Conservation (phyloP, 345 rosid genomes). For the Passiflora organensis region DNA sequence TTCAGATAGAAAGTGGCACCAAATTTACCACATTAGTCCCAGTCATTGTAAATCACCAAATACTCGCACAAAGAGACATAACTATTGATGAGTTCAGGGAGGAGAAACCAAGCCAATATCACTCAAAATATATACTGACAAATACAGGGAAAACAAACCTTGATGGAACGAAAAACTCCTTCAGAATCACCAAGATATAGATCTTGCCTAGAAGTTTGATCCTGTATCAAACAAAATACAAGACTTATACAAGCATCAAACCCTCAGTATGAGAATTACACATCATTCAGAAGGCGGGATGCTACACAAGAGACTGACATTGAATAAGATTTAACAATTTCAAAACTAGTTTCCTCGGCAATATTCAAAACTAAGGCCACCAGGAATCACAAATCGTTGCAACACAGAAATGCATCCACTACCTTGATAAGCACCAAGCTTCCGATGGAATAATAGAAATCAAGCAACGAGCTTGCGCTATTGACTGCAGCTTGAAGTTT, state of each 20-base stretch:
- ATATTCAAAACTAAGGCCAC: neutral
- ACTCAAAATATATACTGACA: slow-evolving; percentile 3
- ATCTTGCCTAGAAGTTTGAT: slow-evolving; percentile 55
- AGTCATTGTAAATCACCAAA: neutral
- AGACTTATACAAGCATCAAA: slow-evolving; percentile 1
- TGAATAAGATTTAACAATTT: neutral
- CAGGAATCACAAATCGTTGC: neutral
- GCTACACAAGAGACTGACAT: neutral
- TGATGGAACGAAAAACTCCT: slow-evolving; percentile 69
- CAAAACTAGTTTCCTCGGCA: neutral
- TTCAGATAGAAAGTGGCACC: too few species aligned
- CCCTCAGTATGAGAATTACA: neutral
- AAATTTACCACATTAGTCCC: too few species aligned
- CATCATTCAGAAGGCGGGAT: neutral
- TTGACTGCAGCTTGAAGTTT: slow-evolving; percentile 57
- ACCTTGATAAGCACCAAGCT: slow-evolving; percentile 80
- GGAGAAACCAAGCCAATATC: neutral
- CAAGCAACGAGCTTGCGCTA: slow-evolving; percentile 67
- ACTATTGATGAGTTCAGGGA: neutral
- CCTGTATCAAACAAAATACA: slow-evolving; percentile 35
- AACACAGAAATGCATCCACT: slow-evolving; percentile 14
- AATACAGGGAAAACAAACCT: slow-evolving; percentile 47
- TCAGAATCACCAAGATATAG: slow-evolving; percentile 62
- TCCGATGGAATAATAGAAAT: slow-evolving; percentile 66
- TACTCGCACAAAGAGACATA: slow-evolving; percentile 9